Evolutionary conservation across 2,329 filamentous ascomycete genomes (phyloP), one percentile per base, ranked within the genome.

Genomic region (Fusarium liriodendri): DNA sequence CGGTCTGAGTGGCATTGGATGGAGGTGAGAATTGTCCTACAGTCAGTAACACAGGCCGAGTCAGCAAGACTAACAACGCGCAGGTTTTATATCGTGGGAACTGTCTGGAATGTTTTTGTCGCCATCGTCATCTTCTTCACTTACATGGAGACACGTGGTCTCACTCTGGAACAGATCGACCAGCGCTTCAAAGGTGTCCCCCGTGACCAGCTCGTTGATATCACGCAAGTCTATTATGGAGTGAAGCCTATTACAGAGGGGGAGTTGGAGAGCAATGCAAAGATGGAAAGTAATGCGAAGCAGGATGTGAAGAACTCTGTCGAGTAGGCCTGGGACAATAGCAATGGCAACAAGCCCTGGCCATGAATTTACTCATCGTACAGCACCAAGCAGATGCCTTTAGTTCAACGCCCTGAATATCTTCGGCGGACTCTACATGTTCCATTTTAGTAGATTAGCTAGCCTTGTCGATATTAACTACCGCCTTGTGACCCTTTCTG

Each of bases 171-270:
- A 37, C 67, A 70, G 32, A 70, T 70, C 37, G 67, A 70, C 27
- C 63, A 70, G 33, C 67, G 67, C 2, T 70, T 70, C 52, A 70
- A 70, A 5, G 67, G 67, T 33, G 67, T 70, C 18, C 59, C 67
- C 8, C 64, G 67, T 11, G 64, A 70, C 22, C 32, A 67, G 61
- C 42, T 67, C 1, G 42, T 55, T 7, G 67, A 70, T 27, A 47
- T 64, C 8, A 54, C 57, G 3, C 64, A 70, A 11, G 60, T 38
- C 3, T 70, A 55, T 25, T 42, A 70, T 29, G 67, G 64, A 14
- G 25, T 38, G 9, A 70, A 64, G 38, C 64, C 67, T 5, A 67
- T 67, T 25, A 54, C 67, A 3, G 64, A 70, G 11, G 52, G 22
- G 3, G 67, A 70, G 40, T 20, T 22, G 40, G n/a, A 22, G n/a